Evolutionary conservation across 2,329 filamentous ascomycete species (phyloP), one percentile per base, ranked within the genome.

Genomic region (Colletotrichum destructivum): DNA sequence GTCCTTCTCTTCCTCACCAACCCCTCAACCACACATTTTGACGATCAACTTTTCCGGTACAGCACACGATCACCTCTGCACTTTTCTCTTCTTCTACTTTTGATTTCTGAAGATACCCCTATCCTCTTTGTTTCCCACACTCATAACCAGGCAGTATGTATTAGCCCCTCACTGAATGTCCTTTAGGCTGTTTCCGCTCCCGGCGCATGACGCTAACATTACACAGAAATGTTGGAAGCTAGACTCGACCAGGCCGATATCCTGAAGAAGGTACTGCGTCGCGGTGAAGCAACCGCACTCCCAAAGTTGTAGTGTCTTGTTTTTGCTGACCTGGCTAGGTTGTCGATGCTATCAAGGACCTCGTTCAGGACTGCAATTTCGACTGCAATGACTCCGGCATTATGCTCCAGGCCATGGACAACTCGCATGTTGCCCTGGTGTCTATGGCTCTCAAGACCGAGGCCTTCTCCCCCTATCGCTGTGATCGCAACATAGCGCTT

Each of bases 321-420:
- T 12, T 44, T 38, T 60, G 61, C 73, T 71, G 51, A 55, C 69
- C 8, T n/a, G 56, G 23, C 60, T 76, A 98, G 95, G 94, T 98
- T 75, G 95, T 99, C 79, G 97, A 99, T 82, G 94, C 97, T 78
- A 98, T 99, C 91, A 98, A 98, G 86, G 96, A 99, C 80, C 91
- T 99, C 62, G 96, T 99, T 65, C 96, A 98, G 85, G 96, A 99
- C 87, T 99, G 96, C 92, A 99, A 99, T 87, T 99, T 99, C 87
- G 96, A 99, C 89, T 99, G 97, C 93, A 99, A 98, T 93, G 97
- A 99, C 89, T 96, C 94, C 66, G 96, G 96, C 74, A 96, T 99
- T 80, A 95, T 96, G 62, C 93, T 99, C 68, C 96, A 99, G 86
- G 96, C 96, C 80, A 99, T 99, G 97, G 96, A 99, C 88, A 99